These are phyloP conservation scores for Corymbia calophylla DNA, from an alignment of 441 rosid genomes.

Conservation along the genomic window DNA sequence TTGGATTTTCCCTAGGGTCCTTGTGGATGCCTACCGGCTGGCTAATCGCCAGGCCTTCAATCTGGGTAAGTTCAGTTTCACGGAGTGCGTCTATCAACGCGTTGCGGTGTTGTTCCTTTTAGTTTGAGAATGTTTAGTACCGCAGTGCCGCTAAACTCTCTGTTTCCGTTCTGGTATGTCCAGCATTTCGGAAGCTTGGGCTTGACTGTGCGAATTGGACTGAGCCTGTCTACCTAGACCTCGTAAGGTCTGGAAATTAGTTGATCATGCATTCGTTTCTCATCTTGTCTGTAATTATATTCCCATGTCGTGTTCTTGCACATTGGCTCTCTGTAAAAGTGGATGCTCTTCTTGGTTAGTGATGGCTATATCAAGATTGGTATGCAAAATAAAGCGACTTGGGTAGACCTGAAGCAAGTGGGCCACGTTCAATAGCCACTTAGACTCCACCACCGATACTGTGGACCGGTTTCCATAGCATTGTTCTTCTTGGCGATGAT, in stretches of 20 bases:
- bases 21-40: slow-evolving; percentile 72
- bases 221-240: slow-evolving; percentile 72
- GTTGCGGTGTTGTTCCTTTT: not conserved
- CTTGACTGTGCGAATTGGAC: slow-evolving; percentile 98
- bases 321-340: not conserved
- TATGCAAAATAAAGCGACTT: not conserved
- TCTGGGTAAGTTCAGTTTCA: slow-evolving; percentile 39
- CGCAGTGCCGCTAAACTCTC: not conserved
- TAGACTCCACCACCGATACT: not conserved
- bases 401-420: not conserved
- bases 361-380: not conserved
- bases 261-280: not conserved
- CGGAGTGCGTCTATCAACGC: not conserved
- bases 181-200: slow-evolving; percentile 89
- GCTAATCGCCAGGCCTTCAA: slow-evolving; percentile 87
- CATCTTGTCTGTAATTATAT: not conserved
- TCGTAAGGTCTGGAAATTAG: slow-evolving; percentile 39
- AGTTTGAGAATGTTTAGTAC: not conserved
- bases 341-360: not conserved
- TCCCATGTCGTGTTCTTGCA: not conserved
- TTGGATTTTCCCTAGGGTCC: slow-evolving; percentile 38
- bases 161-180: not conserved
- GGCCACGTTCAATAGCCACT: not conserved
- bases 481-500: not conserved
- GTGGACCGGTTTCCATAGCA: not conserved